A percentile compares a stretch with the other conserved stretches of the same genome.
Evolutionary conservation across 1,139 yeast species (phyloP).

Genomic region (Martiniozyma asiatica): DNA sequence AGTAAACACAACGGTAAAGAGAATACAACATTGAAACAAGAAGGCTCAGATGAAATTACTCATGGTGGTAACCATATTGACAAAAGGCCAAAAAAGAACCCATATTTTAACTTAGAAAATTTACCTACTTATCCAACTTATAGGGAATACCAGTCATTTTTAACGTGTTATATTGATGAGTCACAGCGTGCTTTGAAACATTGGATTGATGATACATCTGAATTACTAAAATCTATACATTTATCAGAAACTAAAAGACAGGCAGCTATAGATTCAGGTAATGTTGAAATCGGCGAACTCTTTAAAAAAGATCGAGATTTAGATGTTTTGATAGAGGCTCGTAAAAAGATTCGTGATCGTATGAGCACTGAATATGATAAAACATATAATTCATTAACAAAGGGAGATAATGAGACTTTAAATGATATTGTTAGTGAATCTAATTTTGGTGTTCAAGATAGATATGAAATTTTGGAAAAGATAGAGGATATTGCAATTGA

Average conservation of each 20-base stretch:
- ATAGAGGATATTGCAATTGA: conserved; percentile 4
- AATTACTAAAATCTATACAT: conserved; percentile 25
- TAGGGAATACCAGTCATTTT: conserved; percentile 14
- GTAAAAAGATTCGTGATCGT: conserved; percentile 37
- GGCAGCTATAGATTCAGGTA: conserved; percentile 32
- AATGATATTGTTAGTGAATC: conserved; percentile 8
- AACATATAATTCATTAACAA: conserved; percentile 31
- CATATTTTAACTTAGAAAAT: conserved; percentile 2
- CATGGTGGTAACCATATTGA: background rate
- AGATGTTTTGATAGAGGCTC: conserved; percentile 36
- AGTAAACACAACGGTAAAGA: too few species aligned
- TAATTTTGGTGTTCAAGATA: conserved; percentile 12
- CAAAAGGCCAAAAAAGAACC: conserved; percentile 8
- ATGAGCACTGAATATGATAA: too few species aligned
- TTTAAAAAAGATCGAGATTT: conserved; percentile 36
- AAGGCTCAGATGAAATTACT: too few species aligned
- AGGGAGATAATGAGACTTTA: conserved; percentile 1
- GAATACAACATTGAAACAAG: too few species aligned
- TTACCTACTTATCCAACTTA: conserved; percentile 11
- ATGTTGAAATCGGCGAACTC: conserved; percentile 34
- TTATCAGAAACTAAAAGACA: conserved; percentile 39
- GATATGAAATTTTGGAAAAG: conserved; percentile 10
- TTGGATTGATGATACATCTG: conserved; percentile 20
- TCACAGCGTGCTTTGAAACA: conserved; percentile 20
- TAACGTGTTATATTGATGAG: conserved; percentile 14